A percentile compares a stretch with the other conserved stretches of the same genome.
Evolutionary conservation across 139 green algal genomes (phyloP).

Genomic region (Chlorella sp.): DNA sequence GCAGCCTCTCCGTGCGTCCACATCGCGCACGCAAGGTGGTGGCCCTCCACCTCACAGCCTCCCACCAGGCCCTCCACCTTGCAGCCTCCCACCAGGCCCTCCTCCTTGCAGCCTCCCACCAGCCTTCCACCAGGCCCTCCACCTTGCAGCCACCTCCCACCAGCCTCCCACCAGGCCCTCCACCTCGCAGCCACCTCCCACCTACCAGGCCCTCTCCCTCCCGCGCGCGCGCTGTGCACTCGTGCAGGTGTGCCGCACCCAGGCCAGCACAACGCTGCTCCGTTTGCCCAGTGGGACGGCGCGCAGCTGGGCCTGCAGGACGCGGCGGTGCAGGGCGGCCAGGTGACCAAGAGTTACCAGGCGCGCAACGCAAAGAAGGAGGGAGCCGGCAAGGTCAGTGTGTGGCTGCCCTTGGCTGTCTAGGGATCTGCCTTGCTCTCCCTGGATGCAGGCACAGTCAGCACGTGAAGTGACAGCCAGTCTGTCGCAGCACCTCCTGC

Average conservation of each 20-base stretch:
- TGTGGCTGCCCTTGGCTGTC: too few relatives aligned
- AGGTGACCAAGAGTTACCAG: background rate
- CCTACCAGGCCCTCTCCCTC: too few relatives aligned
- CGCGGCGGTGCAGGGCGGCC: background rate
- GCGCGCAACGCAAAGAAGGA: background rate
- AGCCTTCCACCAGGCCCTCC: background rate
- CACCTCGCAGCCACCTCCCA: background rate
- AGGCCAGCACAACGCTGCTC: background rate
- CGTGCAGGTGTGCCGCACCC: background rate
- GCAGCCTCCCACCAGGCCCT: background rate
- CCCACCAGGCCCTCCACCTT: background rate
- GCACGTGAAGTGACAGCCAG: too few relatives aligned
- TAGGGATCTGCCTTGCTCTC: too few relatives aligned
- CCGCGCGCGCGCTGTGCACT: too few relatives aligned
- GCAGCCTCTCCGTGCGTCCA: background rate
- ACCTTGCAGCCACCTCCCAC: background rate
- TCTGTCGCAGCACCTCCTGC: too few relatives aligned
- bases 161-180: background rate
- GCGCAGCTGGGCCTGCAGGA: background rate
- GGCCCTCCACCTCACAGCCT: background rate
- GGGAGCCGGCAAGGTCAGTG: background rate
- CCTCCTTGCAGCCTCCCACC: background rate
- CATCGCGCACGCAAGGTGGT: background rate
- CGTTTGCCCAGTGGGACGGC: background rate
- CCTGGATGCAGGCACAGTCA: too few relatives aligned